Percentiles rank a stretch among this genome's conserved stretches.
These are phyloP conservation scores for Paecilomyces variotii DNA, from an alignment of 2,329 filamentous ascomycete genomes.

Conservation along the genomic window DNA sequence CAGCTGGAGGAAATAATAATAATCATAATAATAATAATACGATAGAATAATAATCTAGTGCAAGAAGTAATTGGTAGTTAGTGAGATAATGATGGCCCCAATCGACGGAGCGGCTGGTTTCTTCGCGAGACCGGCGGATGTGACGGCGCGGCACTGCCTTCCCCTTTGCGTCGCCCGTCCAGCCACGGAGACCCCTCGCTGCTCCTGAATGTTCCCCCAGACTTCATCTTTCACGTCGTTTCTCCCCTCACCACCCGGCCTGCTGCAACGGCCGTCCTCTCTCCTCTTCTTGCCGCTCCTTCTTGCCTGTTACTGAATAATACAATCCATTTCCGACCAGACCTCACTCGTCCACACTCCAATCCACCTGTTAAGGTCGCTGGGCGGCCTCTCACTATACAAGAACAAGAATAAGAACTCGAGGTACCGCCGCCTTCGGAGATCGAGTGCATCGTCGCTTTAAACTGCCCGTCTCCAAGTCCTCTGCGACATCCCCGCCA, in stretches of 20 bases:
- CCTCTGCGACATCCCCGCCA: not conserved
- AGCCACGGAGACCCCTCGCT: not conserved
- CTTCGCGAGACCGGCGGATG: not conserved
- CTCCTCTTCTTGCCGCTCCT: not conserved
- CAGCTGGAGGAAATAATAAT: no score
- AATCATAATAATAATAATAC: no score
- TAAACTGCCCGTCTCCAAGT: not conserved
- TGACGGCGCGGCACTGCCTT: not conserved
- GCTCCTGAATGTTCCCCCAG: not conserved
- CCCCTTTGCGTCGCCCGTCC: not conserved
- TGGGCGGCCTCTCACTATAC: not conserved
- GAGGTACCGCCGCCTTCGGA: not conserved
- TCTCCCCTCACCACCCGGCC: not conserved
- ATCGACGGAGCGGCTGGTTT: not conserved
- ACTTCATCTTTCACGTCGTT: not conserved
- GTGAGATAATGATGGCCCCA: not conserved
- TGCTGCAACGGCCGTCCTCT: not conserved
- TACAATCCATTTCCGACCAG: not conserved
- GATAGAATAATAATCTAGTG: no score
- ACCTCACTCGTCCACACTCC: not conserved
- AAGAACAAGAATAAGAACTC: not conserved
- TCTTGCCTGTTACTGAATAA: not conserved
- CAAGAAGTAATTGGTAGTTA: not conserved
- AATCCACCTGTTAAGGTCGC: not conserved
- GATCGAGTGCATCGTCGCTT: not conserved